These are phyloP conservation scores for Psilocybe subaeruginosa DNA, from an alignment of 768 basidiomycete species.

Conservation along the genomic window DNA sequence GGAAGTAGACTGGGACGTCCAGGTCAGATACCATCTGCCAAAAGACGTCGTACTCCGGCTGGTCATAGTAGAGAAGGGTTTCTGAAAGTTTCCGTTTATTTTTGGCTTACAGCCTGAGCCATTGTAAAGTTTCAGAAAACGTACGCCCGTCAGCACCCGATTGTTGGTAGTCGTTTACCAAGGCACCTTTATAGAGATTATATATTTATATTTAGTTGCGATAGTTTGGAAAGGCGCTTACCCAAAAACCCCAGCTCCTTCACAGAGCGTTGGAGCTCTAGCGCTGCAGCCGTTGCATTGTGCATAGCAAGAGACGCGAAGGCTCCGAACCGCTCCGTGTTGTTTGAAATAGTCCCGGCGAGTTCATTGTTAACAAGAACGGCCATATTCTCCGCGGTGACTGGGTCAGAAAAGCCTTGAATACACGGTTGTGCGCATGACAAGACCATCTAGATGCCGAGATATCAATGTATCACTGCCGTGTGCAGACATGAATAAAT, in stretches of 20 bases:
- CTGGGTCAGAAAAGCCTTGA: slow-evolving; percentile 40
- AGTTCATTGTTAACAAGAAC: slow-evolving; percentile 38
- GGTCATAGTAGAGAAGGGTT: slow-evolving; percentile 40
- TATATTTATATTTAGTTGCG: background rate
- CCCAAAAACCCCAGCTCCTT: slow-evolving; percentile 43
- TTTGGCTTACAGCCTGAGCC: too few species aligned
- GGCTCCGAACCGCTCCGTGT: slow-evolving; percentile 41
- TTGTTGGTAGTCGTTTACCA: slow-evolving; percentile 49
- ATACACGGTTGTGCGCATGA: slow-evolving; percentile 41
- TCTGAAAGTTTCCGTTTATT: slow-evolving; percentile 18
- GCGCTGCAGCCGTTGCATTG: slow-evolving; percentile 41
- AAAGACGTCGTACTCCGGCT: slow-evolving; percentile 40
- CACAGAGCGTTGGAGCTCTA: slow-evolving; percentile 41
- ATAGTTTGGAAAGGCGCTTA: background rate
- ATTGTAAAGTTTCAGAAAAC: too few species aligned
- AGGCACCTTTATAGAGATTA: slow-evolving; percentile 27
- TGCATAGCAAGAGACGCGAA: slow-evolving; percentile 49
- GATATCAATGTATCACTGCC: background rate
- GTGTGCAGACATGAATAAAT: too few species aligned
- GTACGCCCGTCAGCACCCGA: slow-evolving; percentile 40
- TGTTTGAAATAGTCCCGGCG: slow-evolving; percentile 39
- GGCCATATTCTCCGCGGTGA: slow-evolving; percentile 34
- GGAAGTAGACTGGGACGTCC: slow-evolving; percentile 43
- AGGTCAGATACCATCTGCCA: slow-evolving; percentile 39
- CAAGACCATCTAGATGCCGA: slow-evolving; percentile 35